Evolutionary conservation across 352 stramenopile genomes (phyloP), one percentile per base, ranked within the genome.

Genomic region (Phytophthora meadii): DNA sequence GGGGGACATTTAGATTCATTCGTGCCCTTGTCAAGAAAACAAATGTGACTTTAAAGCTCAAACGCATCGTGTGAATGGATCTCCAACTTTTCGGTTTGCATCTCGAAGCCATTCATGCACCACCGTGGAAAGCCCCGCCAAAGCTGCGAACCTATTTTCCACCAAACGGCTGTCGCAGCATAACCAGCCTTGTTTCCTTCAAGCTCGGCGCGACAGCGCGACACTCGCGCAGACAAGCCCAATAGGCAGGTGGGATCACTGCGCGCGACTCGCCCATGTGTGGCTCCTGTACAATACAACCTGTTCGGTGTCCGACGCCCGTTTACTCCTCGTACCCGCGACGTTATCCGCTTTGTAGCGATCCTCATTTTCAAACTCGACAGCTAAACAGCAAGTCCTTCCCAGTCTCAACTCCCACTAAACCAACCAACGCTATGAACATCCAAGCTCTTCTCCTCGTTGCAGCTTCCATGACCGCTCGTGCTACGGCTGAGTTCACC

Each of bases 81-180:
- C 4, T 22, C 49, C 34, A 28, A 19, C 5, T n/a, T 25, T 5
- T 42, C n/a, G 30, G 30, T 55, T 55, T 25, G 32, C 7, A 37
- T 8, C 6, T 14, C 37, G 14, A 30, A 30, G 27, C 6, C 27
- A 30, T 30, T 22, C 22, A 1, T 2, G 36, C 15, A 15, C 22
- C 28, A 34, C 28, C 30, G 30, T 36, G 30, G 30, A 36, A 36
- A 36, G 30, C 30, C 30, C 7, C 30, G 9, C 8, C 30, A 64
- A 69, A 63, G 37, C 61, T 40, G 53, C 32, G 46, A 54, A 61
- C 54, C 61, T 69, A 69, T 60, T 63, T 66, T 68, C 45, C 53
- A 50, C n/a, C 47, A 45, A 34, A 17, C 36, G 53, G 44, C 51
- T 69, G 61, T 69, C 61, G 61, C 61, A 69, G 57, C 47, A 58